Conservation (phyloP, 176 grass and related monocot species). For the Aegilops longissima region DNA sequence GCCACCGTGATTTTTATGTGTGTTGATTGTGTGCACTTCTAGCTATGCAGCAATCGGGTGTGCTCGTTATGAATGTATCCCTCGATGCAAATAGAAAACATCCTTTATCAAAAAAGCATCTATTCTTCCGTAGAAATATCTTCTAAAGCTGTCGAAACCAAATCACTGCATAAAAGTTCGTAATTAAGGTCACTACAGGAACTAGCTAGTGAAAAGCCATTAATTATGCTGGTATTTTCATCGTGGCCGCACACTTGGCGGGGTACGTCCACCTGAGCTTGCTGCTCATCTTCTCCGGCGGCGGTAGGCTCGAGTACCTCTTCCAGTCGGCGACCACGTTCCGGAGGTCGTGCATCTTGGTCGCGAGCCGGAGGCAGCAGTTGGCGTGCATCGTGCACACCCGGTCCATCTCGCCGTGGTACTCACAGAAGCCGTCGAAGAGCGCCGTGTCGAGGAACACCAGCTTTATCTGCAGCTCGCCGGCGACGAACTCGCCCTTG, state of each 20-base stretch:
- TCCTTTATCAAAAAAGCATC: too few relatives aligned
- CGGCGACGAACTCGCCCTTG: conserved; percentile 44
- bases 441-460: conserved; percentile 40
- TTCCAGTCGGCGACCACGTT: conserved; percentile 37
- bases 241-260: neutral
- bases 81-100: too few relatives aligned
- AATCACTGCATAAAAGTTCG: too few relatives aligned
- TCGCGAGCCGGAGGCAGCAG: conserved; percentile 46
- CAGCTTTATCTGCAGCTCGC: conserved; percentile 25
- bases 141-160: too few relatives aligned
- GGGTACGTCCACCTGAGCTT: neutral
- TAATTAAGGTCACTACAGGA: too few relatives aligned
- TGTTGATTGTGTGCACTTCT: too few relatives aligned
- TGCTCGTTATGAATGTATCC: too few relatives aligned
- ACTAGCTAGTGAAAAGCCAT: neutral
- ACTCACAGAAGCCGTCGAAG: conserved; percentile 50
- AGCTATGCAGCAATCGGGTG: too few relatives aligned
- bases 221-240: neutral
- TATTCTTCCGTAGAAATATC: too few relatives aligned
- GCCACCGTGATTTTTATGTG: too few relatives aligned
- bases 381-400: conserved; percentile 61
- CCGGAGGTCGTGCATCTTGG: conserved; percentile 47
- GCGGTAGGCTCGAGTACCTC: conserved; percentile 21
- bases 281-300: conserved; percentile 16
- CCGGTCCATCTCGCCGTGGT: conserved; percentile 25